Evolutionary conservation across 164 flowering plant genomes (phyloP).

Genomic region (Vitis vinifera): ASM3070453v1 NC_081816.1:22042501-22043000

Average conservation of each 20-base stretch:
- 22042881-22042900: slow-evolving; percentile 76
- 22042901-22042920: slow-evolving; percentile 77
- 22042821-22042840: slow-evolving; percentile 39
- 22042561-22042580: too few species aligned
- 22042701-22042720: not conserved
- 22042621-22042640: too few species aligned
- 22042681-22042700: too few species aligned
- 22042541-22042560: too few species aligned
- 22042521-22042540: too few species aligned
- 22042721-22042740: slow-evolving; percentile 1
- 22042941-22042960: slow-evolving; percentile 46
- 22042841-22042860: slow-evolving; percentile 42
- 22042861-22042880: slow-evolving; percentile 59
- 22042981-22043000: not conserved
- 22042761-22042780: slow-evolving; percentile 95
- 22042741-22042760: slow-evolving; percentile 2
- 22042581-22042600: too few species aligned
- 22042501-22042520: too few species aligned
- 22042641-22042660: too few species aligned
- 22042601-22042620: too few species aligned
- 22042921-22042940: slow-evolving; percentile 53
- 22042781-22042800: slow-evolving; percentile 89
- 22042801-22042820: slow-evolving; percentile 55
- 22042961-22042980: slow-evolving; percentile 52
- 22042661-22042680: too few species aligned